phyloP scores from a whole-genome alignment of 495 filamentous ascomycete genomes.

The Penicillium verhagenii region DNA sequence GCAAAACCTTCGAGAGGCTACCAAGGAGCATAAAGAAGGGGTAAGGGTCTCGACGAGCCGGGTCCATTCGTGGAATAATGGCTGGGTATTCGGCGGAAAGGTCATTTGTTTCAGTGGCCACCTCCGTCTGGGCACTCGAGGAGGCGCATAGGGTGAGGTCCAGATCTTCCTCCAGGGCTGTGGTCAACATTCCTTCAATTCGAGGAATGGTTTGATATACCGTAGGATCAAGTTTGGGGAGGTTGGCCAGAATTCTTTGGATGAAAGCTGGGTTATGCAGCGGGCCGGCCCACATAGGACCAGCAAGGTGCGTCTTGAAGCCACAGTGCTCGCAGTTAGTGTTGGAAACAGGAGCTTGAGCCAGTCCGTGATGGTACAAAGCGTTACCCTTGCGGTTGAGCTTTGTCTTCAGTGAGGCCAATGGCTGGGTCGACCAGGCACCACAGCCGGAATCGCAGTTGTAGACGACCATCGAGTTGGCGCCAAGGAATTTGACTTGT shows the following conservation, averaged over 20 bases:
- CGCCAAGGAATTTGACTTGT: constrained; percentile 82
- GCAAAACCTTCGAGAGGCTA: constrained; percentile 67
- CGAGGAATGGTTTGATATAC: constrained; percentile 75
- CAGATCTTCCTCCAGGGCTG: constrained; percentile 74
- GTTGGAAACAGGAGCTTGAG: constrained; percentile 62
- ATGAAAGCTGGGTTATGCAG: constrained; percentile 83
- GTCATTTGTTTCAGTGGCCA: constrained; percentile 1
- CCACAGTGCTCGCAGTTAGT: constrained; percentile 77
- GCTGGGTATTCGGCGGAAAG: constrained; percentile 24
- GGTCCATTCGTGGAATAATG: constrained; percentile 45
- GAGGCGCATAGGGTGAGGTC: constrained; percentile 20
- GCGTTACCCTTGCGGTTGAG: constrained; percentile 66
- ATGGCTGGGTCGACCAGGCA: constrained; percentile 74
- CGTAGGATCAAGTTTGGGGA: constrained; percentile 58
- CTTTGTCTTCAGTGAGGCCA: constrained; percentile 63
- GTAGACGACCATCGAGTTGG: constrained; percentile 91
- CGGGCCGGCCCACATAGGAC: constrained; percentile 92
- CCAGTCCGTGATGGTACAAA: constrained; percentile 72
- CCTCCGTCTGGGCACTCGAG: constrained; percentile 4
- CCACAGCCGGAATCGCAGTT: constrained; percentile 88
- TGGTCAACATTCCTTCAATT: constrained; percentile 87
- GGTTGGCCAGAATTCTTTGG: constrained; percentile 64
- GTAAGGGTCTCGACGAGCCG: constrained; percentile 60
- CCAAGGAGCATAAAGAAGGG: constrained; percentile 88
- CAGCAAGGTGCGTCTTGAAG: constrained; percentile 78